These are phyloP conservation scores for Pestalotiopsis fici DNA, from an alignment of 2,329 filamentous ascomycete species.

Conservation along the genomic window DNA sequence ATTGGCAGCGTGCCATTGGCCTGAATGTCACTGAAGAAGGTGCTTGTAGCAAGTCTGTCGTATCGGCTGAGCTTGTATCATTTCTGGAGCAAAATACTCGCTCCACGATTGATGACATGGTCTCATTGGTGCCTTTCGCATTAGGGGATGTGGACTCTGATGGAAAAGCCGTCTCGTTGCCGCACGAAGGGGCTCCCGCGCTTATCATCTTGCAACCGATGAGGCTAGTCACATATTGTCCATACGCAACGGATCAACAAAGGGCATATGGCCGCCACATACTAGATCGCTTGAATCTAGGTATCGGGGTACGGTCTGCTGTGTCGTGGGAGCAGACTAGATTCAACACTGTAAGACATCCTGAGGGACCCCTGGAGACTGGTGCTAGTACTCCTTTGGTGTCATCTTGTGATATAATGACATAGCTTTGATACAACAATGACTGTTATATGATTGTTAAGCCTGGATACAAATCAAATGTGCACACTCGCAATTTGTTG, in stretches of 20 bases:
- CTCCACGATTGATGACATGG: neutral
- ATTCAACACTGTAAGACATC: neutral
- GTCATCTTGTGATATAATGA: neutral
- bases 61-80: neutral
- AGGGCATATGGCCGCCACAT: slow-evolving; percentile 19
- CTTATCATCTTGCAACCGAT: slow-evolving; percentile 32
- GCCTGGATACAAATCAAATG: neutral
- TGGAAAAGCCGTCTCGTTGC: neutral
- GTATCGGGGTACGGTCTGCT: slow-evolving; percentile 30
- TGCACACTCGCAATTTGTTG: neutral
- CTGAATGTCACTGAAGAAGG: neutral
- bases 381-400: neutral
- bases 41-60: neutral
- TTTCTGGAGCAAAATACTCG: neutral
- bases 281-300: slow-evolving; percentile 25
- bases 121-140: neutral
- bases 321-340: slow-evolving; percentile 10
- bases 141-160: neutral
- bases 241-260: slow-evolving; percentile 25
- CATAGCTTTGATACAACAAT: neutral
- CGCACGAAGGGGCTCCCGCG: slow-evolving; percentile 25
- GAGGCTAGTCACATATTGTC: slow-evolving; percentile 29
- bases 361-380: neutral
- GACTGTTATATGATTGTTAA: neutral
- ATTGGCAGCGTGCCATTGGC: neutral